phyloP scores from a whole-genome alignment of 805 yeast genomes.

The Metschnikowia dekortorum region DNA sequence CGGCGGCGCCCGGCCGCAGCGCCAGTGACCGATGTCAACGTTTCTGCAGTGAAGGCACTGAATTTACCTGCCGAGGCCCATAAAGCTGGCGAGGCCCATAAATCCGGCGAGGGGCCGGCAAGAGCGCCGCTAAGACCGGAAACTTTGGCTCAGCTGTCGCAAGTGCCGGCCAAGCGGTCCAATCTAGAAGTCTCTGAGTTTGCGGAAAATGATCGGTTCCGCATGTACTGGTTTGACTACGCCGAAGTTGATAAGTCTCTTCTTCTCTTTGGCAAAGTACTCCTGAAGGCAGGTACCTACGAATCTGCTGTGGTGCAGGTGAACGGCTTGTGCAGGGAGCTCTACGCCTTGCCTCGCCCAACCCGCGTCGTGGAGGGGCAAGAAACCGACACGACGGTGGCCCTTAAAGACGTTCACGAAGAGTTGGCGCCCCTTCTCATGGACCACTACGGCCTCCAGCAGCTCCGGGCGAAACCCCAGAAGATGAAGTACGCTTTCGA shows the following conservation, averaged over 20 bases:
- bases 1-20: slow-evolving; percentile 49
- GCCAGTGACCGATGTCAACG: slow-evolving; percentile 37
- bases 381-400: slow-evolving; percentile 34
- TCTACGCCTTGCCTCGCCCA: slow-evolving; percentile 73
- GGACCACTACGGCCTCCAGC: slow-evolving; percentile 56
- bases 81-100: too few relatives aligned
- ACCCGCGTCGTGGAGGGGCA: slow-evolving; percentile 39
- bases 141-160: background rate
- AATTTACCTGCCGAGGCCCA: slow-evolving; percentile 12
- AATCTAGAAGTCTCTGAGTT: slow-evolving; percentile 23
- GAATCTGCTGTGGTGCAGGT: slow-evolving; percentile 78
- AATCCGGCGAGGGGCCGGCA: background rate
- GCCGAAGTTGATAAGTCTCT: slow-evolving; percentile 69
- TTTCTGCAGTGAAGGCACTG: slow-evolving; percentile 35
- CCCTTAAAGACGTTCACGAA: slow-evolving; percentile 65
- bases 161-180: slow-evolving; percentile 10
- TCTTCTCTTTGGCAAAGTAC: slow-evolving; percentile 76
- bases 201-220: slow-evolving; percentile 41
- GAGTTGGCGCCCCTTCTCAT: slow-evolving; percentile 68
- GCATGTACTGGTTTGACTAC: slow-evolving; percentile 89
- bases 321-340: slow-evolving; percentile 61
- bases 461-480: slow-evolving; percentile 67
- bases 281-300: slow-evolving; percentile 50
- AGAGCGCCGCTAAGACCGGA: slow-evolving; percentile 10
- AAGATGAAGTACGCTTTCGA: slow-evolving; percentile 86